phyloP scores from a whole-genome alignment of 2,329 filamentous ascomycete genomes.

The Chlorencoelia australis region DNA sequence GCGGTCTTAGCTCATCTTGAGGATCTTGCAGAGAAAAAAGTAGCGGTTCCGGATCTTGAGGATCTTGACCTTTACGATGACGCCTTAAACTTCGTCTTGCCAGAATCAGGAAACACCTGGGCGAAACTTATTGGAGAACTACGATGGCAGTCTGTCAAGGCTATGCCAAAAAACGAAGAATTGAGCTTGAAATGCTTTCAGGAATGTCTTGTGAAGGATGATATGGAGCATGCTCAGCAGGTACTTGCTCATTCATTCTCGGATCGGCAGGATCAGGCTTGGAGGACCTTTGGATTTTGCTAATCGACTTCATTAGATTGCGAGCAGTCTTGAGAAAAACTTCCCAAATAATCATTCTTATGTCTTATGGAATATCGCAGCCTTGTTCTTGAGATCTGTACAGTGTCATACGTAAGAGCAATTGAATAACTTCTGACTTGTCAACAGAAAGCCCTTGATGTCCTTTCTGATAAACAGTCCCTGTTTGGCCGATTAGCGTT shows the following conservation, averaged over 20 bases:
- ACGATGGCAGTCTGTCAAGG: constrained; percentile 24
- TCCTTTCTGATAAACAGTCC: constrained; percentile 20
- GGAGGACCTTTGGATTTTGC: neutral
- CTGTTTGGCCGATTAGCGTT: constrained; percentile 23
- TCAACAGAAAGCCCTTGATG: constrained; percentile 16
- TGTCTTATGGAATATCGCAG: constrained; percentile 27
- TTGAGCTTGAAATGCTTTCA: constrained; percentile 21
- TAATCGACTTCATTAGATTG: constrained; percentile 19
- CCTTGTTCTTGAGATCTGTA: constrained; percentile 25
- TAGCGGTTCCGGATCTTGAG: constrained; percentile 19
- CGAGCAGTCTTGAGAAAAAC: constrained; percentile 26
- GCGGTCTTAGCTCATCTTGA: constrained; percentile 20
- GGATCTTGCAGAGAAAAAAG: constrained; percentile 18
- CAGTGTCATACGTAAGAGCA: constrained; percentile 4
- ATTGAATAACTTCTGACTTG: constrained; percentile 7
- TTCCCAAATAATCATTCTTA: constrained; percentile 25
- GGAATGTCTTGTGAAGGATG: constrained; percentile 23
- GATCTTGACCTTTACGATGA: constrained; percentile 25
- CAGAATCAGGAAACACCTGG: constrained; percentile 17
- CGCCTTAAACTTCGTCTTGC: constrained; percentile 18
- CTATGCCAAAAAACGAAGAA: constrained; percentile 24
- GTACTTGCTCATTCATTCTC: constrained; percentile 11
- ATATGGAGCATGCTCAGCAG: constrained; percentile 27
- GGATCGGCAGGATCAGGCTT: too few species aligned
- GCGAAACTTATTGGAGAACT: constrained; percentile 24